phyloP scores from a whole-genome alignment of 2,329 filamentous ascomycete species.

The Neonectria coccinea region DNA sequence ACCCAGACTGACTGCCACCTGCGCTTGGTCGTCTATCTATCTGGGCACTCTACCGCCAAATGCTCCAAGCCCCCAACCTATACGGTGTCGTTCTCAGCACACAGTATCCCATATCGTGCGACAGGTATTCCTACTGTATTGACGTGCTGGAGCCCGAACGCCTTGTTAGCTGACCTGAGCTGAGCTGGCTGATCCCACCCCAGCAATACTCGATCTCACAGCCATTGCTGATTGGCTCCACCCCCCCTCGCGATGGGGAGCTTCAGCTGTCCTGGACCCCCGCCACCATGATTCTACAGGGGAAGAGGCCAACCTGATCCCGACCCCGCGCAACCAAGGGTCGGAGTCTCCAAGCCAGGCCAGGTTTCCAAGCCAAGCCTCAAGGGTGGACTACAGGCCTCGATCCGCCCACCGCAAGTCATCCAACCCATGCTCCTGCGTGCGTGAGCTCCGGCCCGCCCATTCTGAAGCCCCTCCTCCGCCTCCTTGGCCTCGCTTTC shows the following conservation, averaged over 20 bases:
- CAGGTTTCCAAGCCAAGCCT: not conserved
- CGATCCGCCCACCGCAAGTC: conserved; percentile 1
- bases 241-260: conserved; percentile 15
- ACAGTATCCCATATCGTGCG: not conserved
- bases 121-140: not conserved
- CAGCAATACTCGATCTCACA: not conserved
- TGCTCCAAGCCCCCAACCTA: not conserved
- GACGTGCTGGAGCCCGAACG: conserved; percentile 11
- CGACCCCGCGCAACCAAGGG: conserved; percentile 14
- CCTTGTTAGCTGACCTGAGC: not conserved
- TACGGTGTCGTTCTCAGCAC: not conserved
- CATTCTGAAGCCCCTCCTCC: conserved; percentile 7
- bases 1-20: not conserved
- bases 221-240: conserved; percentile 11
- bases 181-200: not conserved
- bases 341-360: conserved; percentile 1
- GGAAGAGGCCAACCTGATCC: not conserved
- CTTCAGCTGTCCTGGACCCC: conserved; percentile 24
- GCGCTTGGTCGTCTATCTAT: not conserved
- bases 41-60: not conserved
- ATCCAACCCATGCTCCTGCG: conserved; percentile 5
- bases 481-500: conserved; percentile 1
- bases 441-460: not conserved
- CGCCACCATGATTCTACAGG: conserved; percentile 5
- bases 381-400: not conserved